phyloP scores from a whole-genome alignment of 1,139 yeast genomes.

The Geotrichum fermentans region DNA sequence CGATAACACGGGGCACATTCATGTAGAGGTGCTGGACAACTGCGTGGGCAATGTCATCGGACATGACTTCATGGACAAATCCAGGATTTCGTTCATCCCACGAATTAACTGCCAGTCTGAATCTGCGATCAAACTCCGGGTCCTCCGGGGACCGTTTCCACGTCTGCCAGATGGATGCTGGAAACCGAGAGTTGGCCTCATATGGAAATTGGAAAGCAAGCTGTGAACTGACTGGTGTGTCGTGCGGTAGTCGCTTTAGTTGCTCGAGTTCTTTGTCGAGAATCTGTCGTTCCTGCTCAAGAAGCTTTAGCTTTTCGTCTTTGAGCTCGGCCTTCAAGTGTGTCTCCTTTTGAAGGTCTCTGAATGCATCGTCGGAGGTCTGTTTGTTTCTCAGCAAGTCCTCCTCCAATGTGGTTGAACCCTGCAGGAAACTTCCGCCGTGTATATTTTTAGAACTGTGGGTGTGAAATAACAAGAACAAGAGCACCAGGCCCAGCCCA shows the following conservation, averaged over 20 bases:
- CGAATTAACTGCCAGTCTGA: slow-evolving; percentile 45
- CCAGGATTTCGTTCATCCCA: slow-evolving; percentile 63
- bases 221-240: slow-evolving; percentile 41
- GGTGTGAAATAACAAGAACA: slow-evolving; percentile 36
- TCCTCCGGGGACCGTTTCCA: slow-evolving; percentile 71
- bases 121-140: slow-evolving; percentile 43
- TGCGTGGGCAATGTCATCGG: slow-evolving; percentile 64
- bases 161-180: slow-evolving; percentile 87
- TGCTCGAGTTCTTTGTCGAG: slow-evolving; percentile 54
- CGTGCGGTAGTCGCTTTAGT: slow-evolving; percentile 57
- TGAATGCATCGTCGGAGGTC: slow-evolving; percentile 43
- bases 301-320: slow-evolving; percentile 44
- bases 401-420: slow-evolving; percentile 38
- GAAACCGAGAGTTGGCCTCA: slow-evolving; percentile 52
- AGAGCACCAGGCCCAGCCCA: slow-evolving; percentile 36
- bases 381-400: slow-evolving; percentile 43
- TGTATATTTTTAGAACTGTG: slow-evolving; percentile 36
- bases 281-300: slow-evolving; percentile 48
- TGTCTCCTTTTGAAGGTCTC: slow-evolving; percentile 48
- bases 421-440: slow-evolving; percentile 40
- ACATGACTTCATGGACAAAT: slow-evolving; percentile 65
- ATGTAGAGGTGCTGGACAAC: slow-evolving; percentile 59
- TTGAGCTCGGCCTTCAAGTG: slow-evolving; percentile 34
- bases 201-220: slow-evolving; percentile 69
- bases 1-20: slow-evolving; percentile 69